phyloP scores from a whole-genome alignment of 176 grass and related monocot genomes.

The Eleusine coracana region DNA sequence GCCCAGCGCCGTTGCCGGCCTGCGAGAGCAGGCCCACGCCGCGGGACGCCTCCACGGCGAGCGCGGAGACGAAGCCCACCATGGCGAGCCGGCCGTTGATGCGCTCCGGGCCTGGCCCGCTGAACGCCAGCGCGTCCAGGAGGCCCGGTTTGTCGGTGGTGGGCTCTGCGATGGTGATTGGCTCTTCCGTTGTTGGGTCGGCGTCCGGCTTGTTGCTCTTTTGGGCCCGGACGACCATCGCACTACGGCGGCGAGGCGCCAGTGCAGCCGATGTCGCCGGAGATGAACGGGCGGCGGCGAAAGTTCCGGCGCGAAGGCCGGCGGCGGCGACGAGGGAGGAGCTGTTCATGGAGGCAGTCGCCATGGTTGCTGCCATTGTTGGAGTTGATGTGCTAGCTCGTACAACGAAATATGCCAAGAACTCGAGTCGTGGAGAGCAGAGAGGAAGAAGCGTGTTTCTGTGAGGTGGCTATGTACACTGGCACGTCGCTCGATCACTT shows the following conservation, averaged over 20 bases:
- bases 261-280: not conserved
- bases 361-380: not conserved
- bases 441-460: not conserved
- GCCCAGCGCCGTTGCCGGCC: constrained; percentile 46
- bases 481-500: not conserved
- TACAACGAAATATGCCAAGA: not conserved
- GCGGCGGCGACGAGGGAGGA: not conserved
- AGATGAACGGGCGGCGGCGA: not conserved
- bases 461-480: not conserved
- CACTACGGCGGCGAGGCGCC: not conserved
- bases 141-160: not conserved
- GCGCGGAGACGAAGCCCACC: constrained; percentile 69
- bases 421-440: not conserved
- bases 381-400: not conserved
- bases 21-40: constrained; percentile 49
- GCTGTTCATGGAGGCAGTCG: not conserved
- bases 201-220: not conserved
- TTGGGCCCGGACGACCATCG: not conserved
- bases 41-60: constrained; percentile 57
- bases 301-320: not conserved
- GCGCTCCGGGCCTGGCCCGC: constrained; percentile 64
- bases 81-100: constrained; percentile 79
- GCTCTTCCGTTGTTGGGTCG: not conserved
- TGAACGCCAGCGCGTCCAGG: constrained; percentile 68
- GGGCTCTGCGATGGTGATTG: too few species aligned